A percentile compares a stretch with the other conserved stretches of the same genome.
Conservation (phyloP, 768 basidiomycete species). For the Boletus pseudopeckii region DNA sequence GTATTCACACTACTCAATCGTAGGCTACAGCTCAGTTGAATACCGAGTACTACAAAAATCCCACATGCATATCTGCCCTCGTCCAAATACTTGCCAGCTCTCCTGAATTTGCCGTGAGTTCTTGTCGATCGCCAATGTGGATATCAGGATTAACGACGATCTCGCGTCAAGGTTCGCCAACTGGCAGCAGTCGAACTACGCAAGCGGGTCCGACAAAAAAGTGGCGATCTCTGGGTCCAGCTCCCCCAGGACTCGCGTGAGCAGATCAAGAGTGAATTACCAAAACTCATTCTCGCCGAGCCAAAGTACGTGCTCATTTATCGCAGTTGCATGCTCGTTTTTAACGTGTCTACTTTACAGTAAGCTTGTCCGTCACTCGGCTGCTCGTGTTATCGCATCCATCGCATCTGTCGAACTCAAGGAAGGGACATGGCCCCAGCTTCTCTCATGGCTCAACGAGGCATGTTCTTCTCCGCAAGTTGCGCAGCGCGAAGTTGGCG, state of each 20-base stretch:
- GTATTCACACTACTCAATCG: constrained; percentile 7
- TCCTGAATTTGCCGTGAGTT: constrained; percentile 77
- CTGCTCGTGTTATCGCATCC: constrained; percentile 88
- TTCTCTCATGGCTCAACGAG: constrained; percentile 83
- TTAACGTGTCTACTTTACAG: constrained; percentile 39
- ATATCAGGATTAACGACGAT: constrained; percentile 8
- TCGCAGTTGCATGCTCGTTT: neutral
- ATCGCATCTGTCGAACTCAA: constrained; percentile 89
- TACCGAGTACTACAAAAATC: constrained; percentile 88
- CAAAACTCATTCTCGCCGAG: constrained; percentile 74
- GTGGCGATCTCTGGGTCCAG: constrained; percentile 78
- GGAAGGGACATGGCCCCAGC: constrained; percentile 74
- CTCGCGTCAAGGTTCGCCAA: constrained; percentile 74
- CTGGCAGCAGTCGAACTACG: constrained; percentile 94
- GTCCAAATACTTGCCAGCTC: constrained; percentile 82
- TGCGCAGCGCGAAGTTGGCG: constrained; percentile 85
- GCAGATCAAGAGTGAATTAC: constrained; percentile 81
- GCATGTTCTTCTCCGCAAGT: constrained; percentile 67
- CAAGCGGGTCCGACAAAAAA: constrained; percentile 82
- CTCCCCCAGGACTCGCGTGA: constrained; percentile 65
- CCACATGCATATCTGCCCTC: constrained; percentile 87
- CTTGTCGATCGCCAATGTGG: constrained; percentile 5
- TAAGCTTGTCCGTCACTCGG: constrained; percentile 87
- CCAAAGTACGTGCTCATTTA: constrained; percentile 52
- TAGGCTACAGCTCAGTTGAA: constrained; percentile 92